phyloP scores from a whole-genome alignment of 805 yeast species.

The Candida ascalaphidarum region DNA sequence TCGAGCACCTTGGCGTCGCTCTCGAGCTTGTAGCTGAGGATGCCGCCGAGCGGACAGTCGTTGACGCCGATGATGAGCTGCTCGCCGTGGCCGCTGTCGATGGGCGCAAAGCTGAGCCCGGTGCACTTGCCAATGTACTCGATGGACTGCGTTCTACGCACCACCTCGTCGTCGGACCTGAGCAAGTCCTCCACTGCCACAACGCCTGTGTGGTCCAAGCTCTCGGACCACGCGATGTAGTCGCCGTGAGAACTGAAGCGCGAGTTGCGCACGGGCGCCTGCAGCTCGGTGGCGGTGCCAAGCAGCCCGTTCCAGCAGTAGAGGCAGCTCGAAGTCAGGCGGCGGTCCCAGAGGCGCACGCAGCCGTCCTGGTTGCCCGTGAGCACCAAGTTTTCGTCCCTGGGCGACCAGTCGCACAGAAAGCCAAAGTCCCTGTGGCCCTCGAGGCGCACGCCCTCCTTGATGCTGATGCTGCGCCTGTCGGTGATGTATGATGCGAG shows the following conservation, averaged over 20 bases:
- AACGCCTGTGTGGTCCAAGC: constrained; percentile 49
- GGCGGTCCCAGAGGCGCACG: constrained; percentile 43
- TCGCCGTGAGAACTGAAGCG: constrained; percentile 39
- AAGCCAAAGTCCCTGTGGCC: constrained; percentile 54
- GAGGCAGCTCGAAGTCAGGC: constrained; percentile 20
- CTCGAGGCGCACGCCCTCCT: too few species aligned
- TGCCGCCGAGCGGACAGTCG: constrained; percentile 51
- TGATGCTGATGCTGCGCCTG: constrained; percentile 15
- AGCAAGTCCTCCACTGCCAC: constrained; percentile 28
- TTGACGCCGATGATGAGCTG: constrained; percentile 44
- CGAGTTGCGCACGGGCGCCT: constrained; percentile 41
- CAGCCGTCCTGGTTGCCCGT: constrained; percentile 59
- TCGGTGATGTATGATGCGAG: constrained; percentile 37
- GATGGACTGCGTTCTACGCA: constrained; percentile 33
- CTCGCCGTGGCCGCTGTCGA: constrained; percentile 36
- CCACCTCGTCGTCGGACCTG: constrained; percentile 4
- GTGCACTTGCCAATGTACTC: constrained; percentile 52
- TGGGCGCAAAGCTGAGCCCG: constrained; percentile 41
- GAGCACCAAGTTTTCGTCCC: constrained; percentile 33
- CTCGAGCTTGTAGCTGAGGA: constrained; percentile 37
- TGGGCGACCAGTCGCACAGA: constrained; percentile 49
- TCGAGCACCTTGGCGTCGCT: constrained; percentile 27
- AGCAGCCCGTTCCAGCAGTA: constrained; percentile 28
- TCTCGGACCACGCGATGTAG: constrained; percentile 47
- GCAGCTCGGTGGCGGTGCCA: constrained; percentile 14